Conservation (phyloP, 139 green algal genomes). For the Closterium sp. region DNA sequence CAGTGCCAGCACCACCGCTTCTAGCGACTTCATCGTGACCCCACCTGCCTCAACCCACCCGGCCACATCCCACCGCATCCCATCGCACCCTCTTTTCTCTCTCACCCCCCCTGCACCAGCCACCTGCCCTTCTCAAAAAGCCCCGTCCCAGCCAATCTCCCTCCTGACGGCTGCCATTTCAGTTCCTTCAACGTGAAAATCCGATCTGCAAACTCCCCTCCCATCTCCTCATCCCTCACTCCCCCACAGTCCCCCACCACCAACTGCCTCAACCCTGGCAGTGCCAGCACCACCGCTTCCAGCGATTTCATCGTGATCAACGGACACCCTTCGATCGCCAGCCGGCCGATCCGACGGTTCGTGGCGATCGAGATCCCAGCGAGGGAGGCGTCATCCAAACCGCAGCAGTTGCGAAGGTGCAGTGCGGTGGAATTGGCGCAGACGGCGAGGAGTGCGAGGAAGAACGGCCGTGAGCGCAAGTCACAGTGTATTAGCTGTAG, state of each 20-base stretch:
- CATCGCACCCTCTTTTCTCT: too few species aligned
- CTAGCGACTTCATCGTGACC: background rate
- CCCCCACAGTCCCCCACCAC: background rate
- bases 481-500: constrained; percentile 25
- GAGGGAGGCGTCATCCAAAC: constrained; percentile 18
- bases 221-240: background rate
- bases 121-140: background rate
- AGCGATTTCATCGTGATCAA: background rate
- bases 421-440: constrained; percentile 2
- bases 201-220: background rate
- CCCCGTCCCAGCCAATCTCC: background rate
- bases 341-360: background rate
- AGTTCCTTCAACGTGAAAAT: constrained; percentile 1
- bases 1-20: background rate
- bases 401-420: constrained; percentile 13
- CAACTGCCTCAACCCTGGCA: background rate
- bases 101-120: background rate
- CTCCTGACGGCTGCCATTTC: background rate
- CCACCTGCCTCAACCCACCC: too few species aligned
- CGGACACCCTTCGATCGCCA: constrained; percentile 1
- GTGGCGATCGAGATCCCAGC: background rate
- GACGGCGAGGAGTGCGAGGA: constrained; percentile 16
- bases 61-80: too few species aligned
- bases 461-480: background rate
- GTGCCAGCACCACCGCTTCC: background rate